Percentiles rank a stretch among this genome's conserved stretches.
phyloP scores from a whole-genome alignment of 371 early-diverging fungal species.

The Mortierella sp. region DNA sequence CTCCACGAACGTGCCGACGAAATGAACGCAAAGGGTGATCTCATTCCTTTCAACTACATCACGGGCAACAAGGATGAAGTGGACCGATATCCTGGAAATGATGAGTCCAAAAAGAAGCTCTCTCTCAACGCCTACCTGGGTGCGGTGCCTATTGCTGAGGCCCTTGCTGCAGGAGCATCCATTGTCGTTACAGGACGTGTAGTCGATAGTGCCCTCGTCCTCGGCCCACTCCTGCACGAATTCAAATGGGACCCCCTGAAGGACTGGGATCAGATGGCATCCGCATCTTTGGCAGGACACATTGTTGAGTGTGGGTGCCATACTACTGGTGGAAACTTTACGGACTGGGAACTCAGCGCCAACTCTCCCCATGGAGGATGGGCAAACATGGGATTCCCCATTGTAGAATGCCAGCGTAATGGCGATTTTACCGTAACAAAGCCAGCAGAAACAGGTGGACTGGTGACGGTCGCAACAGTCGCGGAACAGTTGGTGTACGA shows the following conservation, averaged over 20 bases:
- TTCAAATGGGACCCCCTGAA: conserved; percentile 62
- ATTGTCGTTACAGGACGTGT: conserved; percentile 82
- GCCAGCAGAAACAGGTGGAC: conserved; percentile 75
- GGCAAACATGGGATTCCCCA: conserved; percentile 80
- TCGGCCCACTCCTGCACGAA: conserved; percentile 70
- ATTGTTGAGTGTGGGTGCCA: conserved; percentile 84
- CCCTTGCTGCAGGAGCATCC: conserved; percentile 69
- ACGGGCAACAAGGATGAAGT: conserved; percentile 58
- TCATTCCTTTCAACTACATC: conserved; percentile 65
- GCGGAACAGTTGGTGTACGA: conserved; percentile 80
- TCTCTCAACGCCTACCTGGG: conserved; percentile 76
- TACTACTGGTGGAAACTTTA: conserved; percentile 81
- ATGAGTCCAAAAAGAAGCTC: conserved; percentile 58
- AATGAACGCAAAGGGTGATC: conserved; percentile 50
- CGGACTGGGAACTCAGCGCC: conserved; percentile 76
- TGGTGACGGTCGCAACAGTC: conserved; percentile 73
- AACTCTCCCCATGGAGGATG: conserved; percentile 70
- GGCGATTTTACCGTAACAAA: conserved; percentile 78
- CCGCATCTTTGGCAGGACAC: conserved; percentile 79
- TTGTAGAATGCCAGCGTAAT: conserved; percentile 68
- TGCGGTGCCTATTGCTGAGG: conserved; percentile 66
- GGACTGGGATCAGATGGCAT: conserved; percentile 73
- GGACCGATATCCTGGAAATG: conserved; percentile 60
- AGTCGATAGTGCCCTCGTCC: conserved; percentile 74
- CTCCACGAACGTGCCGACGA: conserved; percentile 52